Conservation (phyloP, 1,139 yeast genomes). For the Arxiozyma bovina region DNA sequence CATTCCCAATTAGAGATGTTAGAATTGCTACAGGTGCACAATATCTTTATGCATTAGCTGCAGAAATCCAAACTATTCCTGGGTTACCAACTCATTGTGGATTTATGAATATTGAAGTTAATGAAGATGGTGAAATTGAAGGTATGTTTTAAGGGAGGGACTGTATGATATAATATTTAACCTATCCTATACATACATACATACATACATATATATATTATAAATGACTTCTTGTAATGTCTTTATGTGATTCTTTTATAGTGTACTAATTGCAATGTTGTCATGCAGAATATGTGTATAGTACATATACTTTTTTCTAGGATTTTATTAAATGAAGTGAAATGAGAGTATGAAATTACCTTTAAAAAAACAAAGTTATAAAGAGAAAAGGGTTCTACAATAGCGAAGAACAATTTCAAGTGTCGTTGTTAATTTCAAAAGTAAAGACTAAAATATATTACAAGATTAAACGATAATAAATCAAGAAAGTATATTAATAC, state of each 20-base stretch:
- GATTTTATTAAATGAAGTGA: not conserved
- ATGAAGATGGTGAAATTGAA: constrained; percentile 70
- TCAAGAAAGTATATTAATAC: too few species aligned
- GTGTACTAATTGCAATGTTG: not conserved
- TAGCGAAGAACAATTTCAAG: not conserved
- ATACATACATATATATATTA: too few species aligned
- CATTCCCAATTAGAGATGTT: constrained; percentile 71
- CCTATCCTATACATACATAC: not conserved
- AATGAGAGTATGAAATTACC: not conserved
- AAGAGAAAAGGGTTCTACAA: not conserved
- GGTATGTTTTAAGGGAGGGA: constrained; percentile 47
- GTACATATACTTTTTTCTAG: not conserved
- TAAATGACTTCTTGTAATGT: not conserved
- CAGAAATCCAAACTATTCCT: constrained; percentile 77
- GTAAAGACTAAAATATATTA: not conserved
- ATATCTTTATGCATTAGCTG: constrained; percentile 71
- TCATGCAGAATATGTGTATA: too few species aligned
- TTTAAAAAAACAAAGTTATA: too few species aligned
- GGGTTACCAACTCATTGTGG: constrained; percentile 82
- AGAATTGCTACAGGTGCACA: constrained; percentile 81
- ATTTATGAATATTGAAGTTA: constrained; percentile 75
- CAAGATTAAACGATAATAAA: too few species aligned
- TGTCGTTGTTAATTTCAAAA: not conserved
- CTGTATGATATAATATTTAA: not conserved
- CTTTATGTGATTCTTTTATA: not conserved